Conservation (phyloP, 257 asterid genomes). For the Solanum pinnatisectum region DNA sequence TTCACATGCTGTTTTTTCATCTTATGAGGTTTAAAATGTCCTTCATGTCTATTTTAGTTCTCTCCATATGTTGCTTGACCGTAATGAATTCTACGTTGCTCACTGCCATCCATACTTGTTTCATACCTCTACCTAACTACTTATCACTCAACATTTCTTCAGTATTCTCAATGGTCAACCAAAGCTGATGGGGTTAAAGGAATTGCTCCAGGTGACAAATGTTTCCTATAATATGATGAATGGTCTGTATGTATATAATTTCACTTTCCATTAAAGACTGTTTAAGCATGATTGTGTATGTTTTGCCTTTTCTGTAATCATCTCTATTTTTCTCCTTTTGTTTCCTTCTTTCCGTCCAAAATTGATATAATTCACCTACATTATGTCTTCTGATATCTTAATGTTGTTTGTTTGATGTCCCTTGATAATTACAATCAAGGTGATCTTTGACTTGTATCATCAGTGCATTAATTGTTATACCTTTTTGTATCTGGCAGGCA, state of each 20-base stretch:
- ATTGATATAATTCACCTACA: background rate
- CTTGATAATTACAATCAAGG: background rate
- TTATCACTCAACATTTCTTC: slow-evolving; percentile 6
- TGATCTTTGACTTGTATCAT: background rate
- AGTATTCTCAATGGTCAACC: slow-evolving; percentile 96
- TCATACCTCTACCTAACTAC: background rate
- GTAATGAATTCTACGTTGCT: background rate
- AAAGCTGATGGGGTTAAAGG: slow-evolving; percentile 91
- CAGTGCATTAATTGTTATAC: background rate
- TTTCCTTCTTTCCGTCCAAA: background rate
- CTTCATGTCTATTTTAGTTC: background rate
- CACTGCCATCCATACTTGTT: background rate
- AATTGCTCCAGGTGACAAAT: slow-evolving; percentile 75
- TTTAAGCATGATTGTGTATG: background rate
- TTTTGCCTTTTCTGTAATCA: background rate
- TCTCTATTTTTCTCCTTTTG: slow-evolving; percentile 2
- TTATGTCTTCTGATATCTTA: background rate
- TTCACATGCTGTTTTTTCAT: background rate
- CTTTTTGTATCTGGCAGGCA: slow-evolving; percentile 37
- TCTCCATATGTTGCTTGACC: background rate
- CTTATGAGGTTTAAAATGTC: background rate
- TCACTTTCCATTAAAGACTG: background rate
- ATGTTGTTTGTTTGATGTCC: background rate
- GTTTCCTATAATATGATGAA: background rate
- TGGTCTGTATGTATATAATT: background rate